A percentile compares a stretch with the other conserved stretches of the same genome.
These are phyloP conservation scores for Marasmius tenuissimus DNA, from an alignment of 1,284 basidiomycete species.

Conservation along the genomic window DNA sequence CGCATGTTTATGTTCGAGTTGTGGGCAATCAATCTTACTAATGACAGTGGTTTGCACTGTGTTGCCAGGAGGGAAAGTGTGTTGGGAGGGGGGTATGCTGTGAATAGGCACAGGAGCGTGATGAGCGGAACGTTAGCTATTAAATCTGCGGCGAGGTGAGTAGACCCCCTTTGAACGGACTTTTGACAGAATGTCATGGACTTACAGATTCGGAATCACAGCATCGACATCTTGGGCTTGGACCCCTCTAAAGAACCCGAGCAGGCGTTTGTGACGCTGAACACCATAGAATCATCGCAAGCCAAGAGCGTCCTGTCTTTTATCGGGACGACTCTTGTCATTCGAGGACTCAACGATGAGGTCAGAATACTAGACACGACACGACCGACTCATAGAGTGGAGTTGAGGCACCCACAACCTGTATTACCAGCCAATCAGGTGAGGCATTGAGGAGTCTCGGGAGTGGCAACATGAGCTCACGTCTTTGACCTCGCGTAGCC, in stretches of 20 bases:
- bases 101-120: conserved; percentile 33
- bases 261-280: conserved; percentile 33
- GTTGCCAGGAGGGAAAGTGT: conserved; percentile 34
- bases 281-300: conserved; percentile 23
- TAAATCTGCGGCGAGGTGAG: conserved; percentile 37
- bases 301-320: conserved; percentile 33
- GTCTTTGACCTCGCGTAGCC: conserved; percentile 23
- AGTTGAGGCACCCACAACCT: conserved; percentile 27
- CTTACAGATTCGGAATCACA: conserved; percentile 18
- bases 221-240: conserved; percentile 36
- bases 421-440: conserved; percentile 8
- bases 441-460: not conserved
- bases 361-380: conserved; percentile 29
- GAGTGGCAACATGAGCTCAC: not conserved
- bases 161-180: conserved; percentile 4
- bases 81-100: conserved; percentile 36
- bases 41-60: conserved; percentile 31
- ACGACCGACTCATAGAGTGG: conserved; percentile 23
- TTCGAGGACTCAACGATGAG: conserved; percentile 29
- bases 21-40: conserved; percentile 41
- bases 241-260: conserved; percentile 32
- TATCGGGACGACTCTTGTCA: conserved; percentile 34
- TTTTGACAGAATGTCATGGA: not conserved
- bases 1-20: conserved; percentile 44
- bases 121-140: conserved; percentile 36